A percentile compares a stretch with the other conserved stretches of the same genome.
These are phyloP conservation scores for Leccinum sublutescens DNA, from an alignment of 768 basidiomycete species.

Conservation along the genomic window DNA sequence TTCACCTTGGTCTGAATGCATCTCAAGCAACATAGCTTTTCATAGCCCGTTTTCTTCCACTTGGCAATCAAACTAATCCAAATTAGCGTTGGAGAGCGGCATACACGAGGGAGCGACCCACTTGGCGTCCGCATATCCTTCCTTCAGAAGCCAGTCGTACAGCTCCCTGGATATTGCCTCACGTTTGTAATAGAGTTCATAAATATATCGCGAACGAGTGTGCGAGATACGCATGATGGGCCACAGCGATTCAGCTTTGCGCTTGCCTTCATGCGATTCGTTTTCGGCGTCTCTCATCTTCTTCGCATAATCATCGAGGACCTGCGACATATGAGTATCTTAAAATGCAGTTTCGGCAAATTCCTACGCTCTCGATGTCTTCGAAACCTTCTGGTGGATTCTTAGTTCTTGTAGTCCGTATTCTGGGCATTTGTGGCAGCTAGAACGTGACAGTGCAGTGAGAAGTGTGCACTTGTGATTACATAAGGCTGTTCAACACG, in stretches of 20 bases:
- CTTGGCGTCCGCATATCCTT: conserved; percentile 97
- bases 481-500: conserved; percentile 22
- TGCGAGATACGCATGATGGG: conserved; percentile 99
- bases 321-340: conserved; percentile 42
- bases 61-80: conserved; percentile 85
- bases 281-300: conserved; percentile 99
- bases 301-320: conserved; percentile 97
- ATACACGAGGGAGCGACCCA: conserved; percentile 40
- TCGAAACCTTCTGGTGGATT: conserved; percentile 94
- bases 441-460: background rate
- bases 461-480: conserved; percentile 8
- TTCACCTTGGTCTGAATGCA: conserved; percentile 92
- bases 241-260: conserved; percentile 90
- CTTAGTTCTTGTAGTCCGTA: conserved; percentile 90
- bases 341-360: background rate
- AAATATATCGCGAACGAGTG: conserved; percentile 93
- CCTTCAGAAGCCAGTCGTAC: conserved; percentile 97
- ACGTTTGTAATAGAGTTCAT: conserved; percentile 97
- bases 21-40: conserved; percentile 94
- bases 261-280: conserved; percentile 97
- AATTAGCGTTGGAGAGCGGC: conserved; percentile 6
- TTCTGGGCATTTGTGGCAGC: conserved; percentile 74
- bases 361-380: conserved; percentile 77
- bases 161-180: conserved; percentile 91
- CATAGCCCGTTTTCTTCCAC: conserved; percentile 99